Evolutionary conservation across 2,329 filamentous ascomycete species (phyloP), one percentile per base, ranked within the genome.

Genomic region (Orbilia ellipsospora): DNA sequence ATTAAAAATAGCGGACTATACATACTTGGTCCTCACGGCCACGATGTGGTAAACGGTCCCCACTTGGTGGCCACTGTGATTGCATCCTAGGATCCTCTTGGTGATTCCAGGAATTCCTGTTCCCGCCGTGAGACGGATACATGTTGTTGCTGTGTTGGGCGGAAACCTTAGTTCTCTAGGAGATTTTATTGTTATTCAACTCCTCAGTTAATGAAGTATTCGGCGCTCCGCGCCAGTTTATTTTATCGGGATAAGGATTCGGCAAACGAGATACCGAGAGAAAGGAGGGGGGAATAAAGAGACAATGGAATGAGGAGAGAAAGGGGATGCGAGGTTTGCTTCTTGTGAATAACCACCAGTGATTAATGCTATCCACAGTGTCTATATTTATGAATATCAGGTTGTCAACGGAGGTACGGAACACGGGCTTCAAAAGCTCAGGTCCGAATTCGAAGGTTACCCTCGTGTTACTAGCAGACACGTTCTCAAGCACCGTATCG

Each of bases 101-200:
- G 54, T 68, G 72, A 20, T 75, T 75, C 72, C 72, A 75, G 6
- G 72, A 75, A 44, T 75, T 75, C 26, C 72, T 56, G 23, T 68
- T 75, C 7, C 72, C 48, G 12, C 63, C 13, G 36, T 63, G 68
- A 20, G 72, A 74, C 44, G 70, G 64, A 65, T 75, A 75, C 72
- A 75, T 75, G 48, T 18, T 55, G 56, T 44, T 40, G 40, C 18
- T 20, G 57, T 26, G 26, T 26, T 31, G 13, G 56, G 28, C 55
- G 62, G 55, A 62, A 62, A 62, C 62, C 61, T 60, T 10, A 13
- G 55, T 73, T 50, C 62, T 66, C 62, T 62, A 40, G 56, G 52
- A 20, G 68, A 2, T 48, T 54, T 12, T 31, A 31, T 31, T 48
- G 44, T 18, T 36, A 15, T 60, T 59, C 31, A 50, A 51, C 18